Evolutionary conservation across 208 protist species (phyloP), one percentile per base, ranked within the genome.

Genomic region (Leishmania turanica): DNA sequence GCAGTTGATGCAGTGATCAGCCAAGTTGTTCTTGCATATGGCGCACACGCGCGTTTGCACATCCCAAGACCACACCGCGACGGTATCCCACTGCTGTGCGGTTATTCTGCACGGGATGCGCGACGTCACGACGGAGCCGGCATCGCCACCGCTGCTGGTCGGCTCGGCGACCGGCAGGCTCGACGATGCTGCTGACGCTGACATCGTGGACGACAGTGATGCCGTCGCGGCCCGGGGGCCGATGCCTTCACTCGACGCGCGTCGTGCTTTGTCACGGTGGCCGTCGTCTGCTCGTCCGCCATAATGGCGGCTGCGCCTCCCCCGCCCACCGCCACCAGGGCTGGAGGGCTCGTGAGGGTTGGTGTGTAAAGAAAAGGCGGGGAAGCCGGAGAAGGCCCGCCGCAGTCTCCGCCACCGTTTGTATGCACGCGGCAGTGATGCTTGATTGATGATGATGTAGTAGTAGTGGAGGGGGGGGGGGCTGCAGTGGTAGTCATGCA

Each of bases 1-100:
- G n/a, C 98, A 99, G 87, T 99, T 98, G 74, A 99, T 98, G 85
- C 98, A 99, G 8, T 96, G 78, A 69, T 99, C 98, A 76, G 98
- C 99, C 71, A 99, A 98, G 75, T 97, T 92, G 77, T 98, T 98
- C 78, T 99, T 94, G 90, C 99, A 99, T 76, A 99, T 99, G 56
- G 98, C 97, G 79, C 99, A 99, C 75, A 93, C 98, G 76, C 99
- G 98, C 13, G 98, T 93, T 58, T 96, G 90, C 75, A 98, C 97
- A 83, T 99, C 90, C 98, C 98, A 99, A 56, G 93, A 93, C 98
- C 99, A 99, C 21, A 99, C 82, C 21, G 98, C 98, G 15, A 99
- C 98, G 27, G 96, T 96, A 77, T 99, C 98, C 98, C 99, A 99
- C 85, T 99, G 93, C 79, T 98, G 98, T 3, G 97, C 95, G 2